phyloP scores from a whole-genome alignment of 352 stramenopile species.

The Globisporangium ultimum region DNA sequence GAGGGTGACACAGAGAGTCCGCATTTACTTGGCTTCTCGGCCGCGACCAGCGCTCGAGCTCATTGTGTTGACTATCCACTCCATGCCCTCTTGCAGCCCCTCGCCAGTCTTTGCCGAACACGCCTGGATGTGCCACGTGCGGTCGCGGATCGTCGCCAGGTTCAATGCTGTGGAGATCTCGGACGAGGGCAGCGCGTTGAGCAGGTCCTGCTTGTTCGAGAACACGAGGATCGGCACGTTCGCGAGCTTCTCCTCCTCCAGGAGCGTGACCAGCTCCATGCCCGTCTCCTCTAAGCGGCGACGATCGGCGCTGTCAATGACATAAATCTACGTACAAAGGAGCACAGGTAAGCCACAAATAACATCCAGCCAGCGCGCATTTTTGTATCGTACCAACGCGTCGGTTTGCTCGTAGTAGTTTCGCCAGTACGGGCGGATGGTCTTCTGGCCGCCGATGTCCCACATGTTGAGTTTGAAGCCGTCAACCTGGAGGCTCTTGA shows the following conservation, averaged over 20 bases:
- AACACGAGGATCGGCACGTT: conserved; percentile 94
- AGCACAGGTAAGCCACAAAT: too few relatives aligned
- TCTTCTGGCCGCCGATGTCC: conserved; percentile 99
- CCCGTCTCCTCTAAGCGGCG: conserved; percentile 92
- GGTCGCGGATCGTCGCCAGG: conserved; percentile 84
- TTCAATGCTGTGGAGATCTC: conserved; percentile 92
- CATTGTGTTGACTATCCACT: conserved; percentile 87
- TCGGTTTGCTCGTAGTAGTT: conserved; percentile 99
- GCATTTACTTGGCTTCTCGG: conserved; percentile 65
- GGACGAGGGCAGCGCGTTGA: conserved; percentile 87
- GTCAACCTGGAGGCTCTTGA: conserved; percentile 94
- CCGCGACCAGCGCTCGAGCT: conserved; percentile 36
- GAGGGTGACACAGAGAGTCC: too few relatives aligned
- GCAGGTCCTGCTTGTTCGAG: conserved; percentile 96
- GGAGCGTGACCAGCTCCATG: conserved; percentile 89
- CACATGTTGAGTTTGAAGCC: conserved; percentile 98
- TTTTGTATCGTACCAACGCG: conserved; percentile 48
- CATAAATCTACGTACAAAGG: conserved; percentile 74
- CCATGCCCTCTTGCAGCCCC: conserved; percentile 86
- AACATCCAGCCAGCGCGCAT: neutral
- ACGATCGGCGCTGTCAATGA: conserved; percentile 93
- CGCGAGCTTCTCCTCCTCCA: conserved; percentile 93
- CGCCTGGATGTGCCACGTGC: conserved; percentile 89
- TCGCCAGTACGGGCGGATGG: conserved; percentile 98
- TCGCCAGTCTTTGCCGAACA: conserved; percentile 90